phyloP scores from a whole-genome alignment of 768 basidiomycete genomes.

The Termitomyces sp. region DNA sequence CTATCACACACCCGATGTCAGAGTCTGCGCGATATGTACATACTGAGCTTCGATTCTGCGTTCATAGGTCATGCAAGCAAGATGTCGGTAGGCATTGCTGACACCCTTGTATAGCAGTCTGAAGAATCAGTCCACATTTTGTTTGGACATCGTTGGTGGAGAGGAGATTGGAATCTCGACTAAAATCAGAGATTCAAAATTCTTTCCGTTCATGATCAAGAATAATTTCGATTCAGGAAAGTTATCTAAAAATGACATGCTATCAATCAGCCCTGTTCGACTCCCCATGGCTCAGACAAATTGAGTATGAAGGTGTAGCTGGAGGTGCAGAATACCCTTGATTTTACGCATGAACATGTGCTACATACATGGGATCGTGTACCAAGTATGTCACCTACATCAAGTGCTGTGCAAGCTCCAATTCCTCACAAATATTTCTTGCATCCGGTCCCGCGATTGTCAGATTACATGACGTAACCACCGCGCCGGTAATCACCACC shows the following conservation, averaged over 20 bases:
- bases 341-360: no score
- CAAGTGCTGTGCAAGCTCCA: no score
- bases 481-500: not conserved
- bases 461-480: slow-evolving; percentile 3
- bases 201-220: not conserved
- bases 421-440: not conserved
- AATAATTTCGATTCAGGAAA: not conserved
- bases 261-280: not conserved
- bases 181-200: not conserved
- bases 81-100: not conserved
- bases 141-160: not conserved
- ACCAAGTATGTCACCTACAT: no score
- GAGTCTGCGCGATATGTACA: not conserved
- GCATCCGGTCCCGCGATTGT: slow-evolving; percentile 3
- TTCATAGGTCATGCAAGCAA: not conserved
- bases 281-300: not conserved
- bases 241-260: not conserved
- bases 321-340: no score
- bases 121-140: not conserved
- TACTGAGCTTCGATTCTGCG: slow-evolving; percentile 5
- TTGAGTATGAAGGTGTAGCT: not conserved
- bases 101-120: not conserved
- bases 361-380: no score
- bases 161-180: not conserved
- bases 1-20: slow-evolving; percentile 2